Conservation (phyloP, 2,329 filamentous ascomycete species). For the Claviceps quebecensis region DNA sequence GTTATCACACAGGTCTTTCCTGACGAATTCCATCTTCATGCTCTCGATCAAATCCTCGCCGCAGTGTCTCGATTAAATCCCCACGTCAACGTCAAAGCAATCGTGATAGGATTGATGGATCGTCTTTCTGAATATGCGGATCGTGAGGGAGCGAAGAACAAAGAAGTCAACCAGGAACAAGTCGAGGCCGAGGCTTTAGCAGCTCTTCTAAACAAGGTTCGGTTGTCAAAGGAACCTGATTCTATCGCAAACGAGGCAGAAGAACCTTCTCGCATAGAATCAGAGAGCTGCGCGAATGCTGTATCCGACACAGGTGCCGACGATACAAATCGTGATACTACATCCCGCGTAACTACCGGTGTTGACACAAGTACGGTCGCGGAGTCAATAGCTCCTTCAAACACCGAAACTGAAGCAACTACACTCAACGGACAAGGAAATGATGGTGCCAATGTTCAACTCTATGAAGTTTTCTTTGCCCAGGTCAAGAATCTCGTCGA, state of each 20-base stretch:
- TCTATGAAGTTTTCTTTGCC: conserved; percentile 95
- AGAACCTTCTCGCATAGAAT: conserved; percentile 20
- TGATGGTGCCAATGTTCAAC: conserved; percentile 55
- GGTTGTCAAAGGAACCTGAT: conserved; percentile 44
- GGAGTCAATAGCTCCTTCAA: conserved; percentile 23
- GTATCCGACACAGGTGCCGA: conserved; percentile 20
- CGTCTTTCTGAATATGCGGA: conserved; percentile 89
- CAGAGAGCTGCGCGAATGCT: conserved; percentile 15
- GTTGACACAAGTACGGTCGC: conserved; percentile 18
- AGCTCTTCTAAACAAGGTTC: conserved; percentile 64
- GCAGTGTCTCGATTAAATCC: conserved; percentile 88
- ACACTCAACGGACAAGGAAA: conserved; percentile 31
- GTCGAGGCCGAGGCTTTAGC: conserved; percentile 73
- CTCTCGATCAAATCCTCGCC: conserved; percentile 84
- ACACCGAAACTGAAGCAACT: conserved; percentile 33
- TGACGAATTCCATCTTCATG: conserved; percentile 95
- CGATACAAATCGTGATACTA: conserved; percentile 13
- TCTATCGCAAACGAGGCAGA: conserved; percentile 7
- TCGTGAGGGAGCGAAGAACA: conserved; percentile 62
- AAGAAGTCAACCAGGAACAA: conserved; percentile 57
- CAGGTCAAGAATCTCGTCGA: conserved; percentile 91
- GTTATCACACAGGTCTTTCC: conserved; percentile 98
- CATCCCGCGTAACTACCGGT: conserved; percentile 12
- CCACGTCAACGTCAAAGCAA: conserved; percentile 94
- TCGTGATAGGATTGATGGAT: conserved; percentile 97